phyloP scores from a whole-genome alignment of 352 stramenopile genomes.

The Globisporangium iwayamae region DNA sequence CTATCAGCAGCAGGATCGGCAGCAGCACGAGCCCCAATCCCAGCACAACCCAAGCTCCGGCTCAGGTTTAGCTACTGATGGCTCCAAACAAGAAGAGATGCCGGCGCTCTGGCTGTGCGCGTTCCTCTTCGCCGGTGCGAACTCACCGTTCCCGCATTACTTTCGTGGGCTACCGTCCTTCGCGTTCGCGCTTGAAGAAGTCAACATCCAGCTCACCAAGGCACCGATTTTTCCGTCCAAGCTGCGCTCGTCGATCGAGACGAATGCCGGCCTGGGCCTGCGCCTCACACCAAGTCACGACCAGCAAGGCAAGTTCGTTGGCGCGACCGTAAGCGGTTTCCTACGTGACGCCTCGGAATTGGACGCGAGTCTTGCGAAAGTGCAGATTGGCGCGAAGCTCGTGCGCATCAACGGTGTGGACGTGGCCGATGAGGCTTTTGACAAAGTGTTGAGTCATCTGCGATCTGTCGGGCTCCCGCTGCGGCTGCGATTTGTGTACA shows the following conservation, averaged over 20 bases:
- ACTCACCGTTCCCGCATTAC: slow-evolving; percentile 64
- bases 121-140: slow-evolving; percentile 73
- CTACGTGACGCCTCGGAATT: slow-evolving; percentile 51
- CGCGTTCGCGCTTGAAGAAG: slow-evolving; percentile 64
- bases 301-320: slow-evolving; percentile 54
- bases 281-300: slow-evolving; percentile 58
- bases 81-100: slow-evolving; percentile 25
- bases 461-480: slow-evolving; percentile 45
- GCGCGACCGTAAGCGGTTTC: slow-evolving; percentile 69
- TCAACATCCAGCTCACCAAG: slow-evolving; percentile 57
- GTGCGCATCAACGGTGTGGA: slow-evolving; percentile 74
- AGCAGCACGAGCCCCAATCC: neutral
- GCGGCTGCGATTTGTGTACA: slow-evolving; percentile 63
- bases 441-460: slow-evolving; percentile 56
- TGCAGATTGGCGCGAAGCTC: slow-evolving; percentile 62
- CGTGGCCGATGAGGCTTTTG: slow-evolving; percentile 53
- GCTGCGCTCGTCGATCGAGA: slow-evolving; percentile 55
- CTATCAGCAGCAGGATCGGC: slow-evolving; percentile 24
- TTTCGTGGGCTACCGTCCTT: slow-evolving; percentile 70
- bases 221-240: slow-evolving; percentile 63
- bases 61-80: neutral
- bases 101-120: slow-evolving; percentile 56
- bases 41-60: slow-evolving; percentile 2
- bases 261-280: slow-evolving; percentile 49
- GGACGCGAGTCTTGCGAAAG: slow-evolving; percentile 50